Percentiles rank a stretch among this genome's conserved stretches.
phyloP scores from a whole-genome alignment of 2,329 filamentous ascomycete genomes.

The Neonectria faginata region DNA sequence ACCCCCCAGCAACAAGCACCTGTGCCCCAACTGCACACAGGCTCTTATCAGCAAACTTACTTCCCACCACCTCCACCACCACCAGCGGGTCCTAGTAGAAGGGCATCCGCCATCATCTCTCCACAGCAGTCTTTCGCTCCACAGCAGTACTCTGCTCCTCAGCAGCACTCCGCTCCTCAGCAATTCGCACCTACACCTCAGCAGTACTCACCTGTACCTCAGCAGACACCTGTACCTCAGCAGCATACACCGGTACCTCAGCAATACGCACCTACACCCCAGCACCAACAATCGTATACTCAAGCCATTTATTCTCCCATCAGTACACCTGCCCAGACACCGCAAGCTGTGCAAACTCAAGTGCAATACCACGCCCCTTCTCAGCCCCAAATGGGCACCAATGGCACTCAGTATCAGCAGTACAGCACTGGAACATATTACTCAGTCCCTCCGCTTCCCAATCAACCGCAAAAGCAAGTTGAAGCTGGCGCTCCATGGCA shows the following conservation, averaged over 20 bases:
- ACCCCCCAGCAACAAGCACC: background rate
- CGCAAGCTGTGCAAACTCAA: background rate
- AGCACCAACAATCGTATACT: conserved; percentile 13
- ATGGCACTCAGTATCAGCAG: background rate
- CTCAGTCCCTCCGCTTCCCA: background rate
- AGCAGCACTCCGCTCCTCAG: conserved; percentile 34
- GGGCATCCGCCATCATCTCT: conserved; percentile 7
- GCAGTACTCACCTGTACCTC: background rate
- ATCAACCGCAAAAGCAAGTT: conserved; percentile 1
- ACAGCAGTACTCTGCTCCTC: background rate
- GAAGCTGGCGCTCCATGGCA: conserved; percentile 14
- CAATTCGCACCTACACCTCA: conserved; percentile 9
- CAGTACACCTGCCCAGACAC: background rate
- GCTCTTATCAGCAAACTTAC: background rate
- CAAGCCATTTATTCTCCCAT: background rate
- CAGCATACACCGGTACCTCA: conserved; percentile 5
- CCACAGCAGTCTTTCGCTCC: conserved; percentile 27
- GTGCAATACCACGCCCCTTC: conserved; percentile 21
- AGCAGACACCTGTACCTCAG: background rate
- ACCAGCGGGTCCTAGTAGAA: background rate
- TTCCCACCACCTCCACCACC: conserved; percentile 1
- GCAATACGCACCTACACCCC: background rate
- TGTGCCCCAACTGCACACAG: conserved; percentile 4
- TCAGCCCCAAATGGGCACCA: conserved; percentile 12
- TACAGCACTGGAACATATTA: conserved; percentile 23